Conservation (phyloP, 202 grass and related monocot genomes). For the Cymbopogon flexuosus region DNA sequence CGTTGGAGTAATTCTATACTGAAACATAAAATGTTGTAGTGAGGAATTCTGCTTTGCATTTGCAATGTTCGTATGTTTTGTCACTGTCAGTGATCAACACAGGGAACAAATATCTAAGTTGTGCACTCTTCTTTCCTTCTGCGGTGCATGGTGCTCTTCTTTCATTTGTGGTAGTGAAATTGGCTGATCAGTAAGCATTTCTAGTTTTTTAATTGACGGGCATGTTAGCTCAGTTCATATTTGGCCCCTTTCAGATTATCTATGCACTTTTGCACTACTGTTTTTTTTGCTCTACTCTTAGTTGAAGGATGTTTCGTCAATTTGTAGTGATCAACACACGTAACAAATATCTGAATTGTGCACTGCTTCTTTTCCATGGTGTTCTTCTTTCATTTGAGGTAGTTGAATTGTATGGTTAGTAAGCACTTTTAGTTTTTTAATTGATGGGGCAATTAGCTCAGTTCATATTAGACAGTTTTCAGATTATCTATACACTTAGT, state of each 20-base stretch:
- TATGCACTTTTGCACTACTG: background rate
- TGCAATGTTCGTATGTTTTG: background rate
- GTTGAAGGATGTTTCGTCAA: background rate
- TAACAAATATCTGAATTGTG: background rate
- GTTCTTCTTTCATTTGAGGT: background rate
- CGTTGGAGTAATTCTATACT: background rate
- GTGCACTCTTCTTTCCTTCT: background rate
- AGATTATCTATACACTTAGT: conserved; percentile 1
- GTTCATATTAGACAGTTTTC: background rate
- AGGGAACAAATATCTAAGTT: background rate
- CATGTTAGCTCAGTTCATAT: background rate
- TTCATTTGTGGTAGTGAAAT: background rate
- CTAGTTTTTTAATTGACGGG: background rate
- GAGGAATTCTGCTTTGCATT: background rate
- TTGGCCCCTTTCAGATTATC: background rate
- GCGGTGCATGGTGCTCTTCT: background rate
- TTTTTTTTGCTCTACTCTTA: background rate
- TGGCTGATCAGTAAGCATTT: background rate
- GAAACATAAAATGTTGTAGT: background rate
- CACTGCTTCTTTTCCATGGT: background rate
- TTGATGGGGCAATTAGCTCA: background rate
- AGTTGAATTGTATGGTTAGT: background rate
- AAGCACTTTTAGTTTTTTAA: background rate
- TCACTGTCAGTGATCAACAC: background rate
- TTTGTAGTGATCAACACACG: background rate